phyloP scores from a whole-genome alignment of 1,139 yeast species.

The Magnusiomyces paraingens region DNA sequence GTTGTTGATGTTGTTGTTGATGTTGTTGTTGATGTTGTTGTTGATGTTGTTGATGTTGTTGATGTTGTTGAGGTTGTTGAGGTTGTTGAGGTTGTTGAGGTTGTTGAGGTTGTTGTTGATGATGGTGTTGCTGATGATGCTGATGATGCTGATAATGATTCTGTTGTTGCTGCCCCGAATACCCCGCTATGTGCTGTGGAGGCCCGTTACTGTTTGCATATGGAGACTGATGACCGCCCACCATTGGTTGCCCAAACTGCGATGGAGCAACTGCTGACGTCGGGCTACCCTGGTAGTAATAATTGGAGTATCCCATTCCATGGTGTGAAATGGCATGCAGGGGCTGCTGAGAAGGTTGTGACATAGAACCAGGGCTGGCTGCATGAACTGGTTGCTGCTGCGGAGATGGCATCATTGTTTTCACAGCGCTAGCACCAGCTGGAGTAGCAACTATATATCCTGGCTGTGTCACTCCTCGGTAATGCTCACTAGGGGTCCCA shows the following conservation, averaged over 20 bases:
- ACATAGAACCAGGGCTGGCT: background rate
- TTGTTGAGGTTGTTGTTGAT: conserved; percentile 4
- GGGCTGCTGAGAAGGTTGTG: background rate
- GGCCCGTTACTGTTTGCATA: conserved; percentile 9
- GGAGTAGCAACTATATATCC: background rate
- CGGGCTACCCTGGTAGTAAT: background rate
- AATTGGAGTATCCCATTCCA: background rate
- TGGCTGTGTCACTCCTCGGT: background rate
- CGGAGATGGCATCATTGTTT: background rate
- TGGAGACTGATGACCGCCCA: conserved; percentile 6
- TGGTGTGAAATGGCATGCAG: no score
- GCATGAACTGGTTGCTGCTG: background rate
- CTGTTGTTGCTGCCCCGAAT: conserved; percentile 14
- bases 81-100: no score
- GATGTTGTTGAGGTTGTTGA: no score
- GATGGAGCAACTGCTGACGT: background rate
- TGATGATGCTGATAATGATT: no score
- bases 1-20: conserved; percentile 13
- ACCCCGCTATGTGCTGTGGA: conserved; percentile 14
- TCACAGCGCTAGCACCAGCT: background rate
- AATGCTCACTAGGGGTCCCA: background rate
- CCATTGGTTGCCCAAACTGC: background rate
- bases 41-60: conserved; percentile 16
- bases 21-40: conserved; percentile 17
- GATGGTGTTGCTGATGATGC: background rate